Conservation (phyloP, 805 yeast species). For the Barnettozyma salicaria region DNA sequence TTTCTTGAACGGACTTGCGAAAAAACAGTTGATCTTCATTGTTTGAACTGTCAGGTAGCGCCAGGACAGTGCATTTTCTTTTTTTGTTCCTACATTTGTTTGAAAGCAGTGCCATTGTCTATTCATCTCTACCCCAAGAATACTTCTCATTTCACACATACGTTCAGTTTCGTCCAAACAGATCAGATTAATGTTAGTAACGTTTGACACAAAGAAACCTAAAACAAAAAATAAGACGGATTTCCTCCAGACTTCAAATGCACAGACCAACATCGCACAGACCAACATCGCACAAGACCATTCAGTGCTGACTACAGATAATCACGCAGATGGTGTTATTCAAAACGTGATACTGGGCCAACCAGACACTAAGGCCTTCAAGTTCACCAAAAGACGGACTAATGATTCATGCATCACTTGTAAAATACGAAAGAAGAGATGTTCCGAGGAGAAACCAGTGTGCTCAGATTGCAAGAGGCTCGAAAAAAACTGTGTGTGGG, state of each 20-base stretch:
- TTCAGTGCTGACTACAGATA: background rate
- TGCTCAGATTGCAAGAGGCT: slow-evolving; percentile 65
- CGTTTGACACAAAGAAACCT: slow-evolving; percentile 23
- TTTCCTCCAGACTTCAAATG: background rate
- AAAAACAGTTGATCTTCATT: too few relatives aligned
- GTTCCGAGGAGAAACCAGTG: slow-evolving; percentile 64
- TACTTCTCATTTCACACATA: too few relatives aligned
- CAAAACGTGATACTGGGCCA: slow-evolving; percentile 17
- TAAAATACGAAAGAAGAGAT: slow-evolving; percentile 63
- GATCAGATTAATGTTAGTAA: slow-evolving; percentile 21
- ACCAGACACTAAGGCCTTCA: slow-evolving; percentile 21
- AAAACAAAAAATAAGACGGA: slow-evolving; percentile 1
- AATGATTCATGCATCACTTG: slow-evolving; percentile 65
- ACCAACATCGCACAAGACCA: background rate
- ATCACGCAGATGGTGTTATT: slow-evolving; percentile 3
- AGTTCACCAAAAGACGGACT: slow-evolving; percentile 35
- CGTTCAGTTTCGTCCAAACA: too few relatives aligned
- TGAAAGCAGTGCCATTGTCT: too few relatives aligned
- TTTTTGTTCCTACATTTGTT: too few relatives aligned
- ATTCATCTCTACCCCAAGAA: too few relatives aligned
- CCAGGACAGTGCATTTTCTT: too few relatives aligned
- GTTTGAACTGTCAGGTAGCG: too few relatives aligned
- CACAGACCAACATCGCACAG: background rate
- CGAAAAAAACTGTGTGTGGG: slow-evolving; percentile 65
- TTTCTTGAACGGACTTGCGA: too few relatives aligned